Percentiles rank a stretch among this genome's conserved stretches.
These are phyloP conservation scores for Eucalyptus shirleyi DNA, from an alignment of 345 rosid species.

Conservation along the genomic window DNA sequence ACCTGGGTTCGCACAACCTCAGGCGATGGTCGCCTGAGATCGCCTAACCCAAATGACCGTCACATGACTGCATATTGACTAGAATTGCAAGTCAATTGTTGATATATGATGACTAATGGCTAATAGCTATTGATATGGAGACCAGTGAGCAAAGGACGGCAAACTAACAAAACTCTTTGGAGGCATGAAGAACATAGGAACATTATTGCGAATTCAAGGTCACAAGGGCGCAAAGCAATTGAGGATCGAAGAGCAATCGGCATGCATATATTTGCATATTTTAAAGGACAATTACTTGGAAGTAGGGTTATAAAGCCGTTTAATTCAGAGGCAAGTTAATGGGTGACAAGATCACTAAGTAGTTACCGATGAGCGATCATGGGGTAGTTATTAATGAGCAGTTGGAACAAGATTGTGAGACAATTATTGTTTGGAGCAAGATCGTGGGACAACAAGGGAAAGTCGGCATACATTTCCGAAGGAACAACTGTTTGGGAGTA, in stretches of 20 bases:
- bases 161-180: background rate
- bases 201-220: background rate
- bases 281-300: background rate
- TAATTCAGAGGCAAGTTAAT: background rate
- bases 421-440: no score
- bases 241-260: background rate
- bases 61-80: background rate
- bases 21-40: no score
- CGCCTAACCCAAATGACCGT: fast-evolving
- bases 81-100: background rate
- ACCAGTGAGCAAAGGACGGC: background rate
- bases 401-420: no score
- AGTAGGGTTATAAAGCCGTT: background rate
- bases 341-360: background rate
- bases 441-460: background rate
- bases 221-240: background rate
- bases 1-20: no score
- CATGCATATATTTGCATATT: background rate
- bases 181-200: background rate
- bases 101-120: background rate
- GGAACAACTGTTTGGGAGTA: background rate
- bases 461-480: background rate
- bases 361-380: background rate
- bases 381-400: no score
- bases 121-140: background rate